Base-by-base conservation (phyloP, 768 basidiomycete genomes). In the Rubroboletus pulcherrimus region DNA sequence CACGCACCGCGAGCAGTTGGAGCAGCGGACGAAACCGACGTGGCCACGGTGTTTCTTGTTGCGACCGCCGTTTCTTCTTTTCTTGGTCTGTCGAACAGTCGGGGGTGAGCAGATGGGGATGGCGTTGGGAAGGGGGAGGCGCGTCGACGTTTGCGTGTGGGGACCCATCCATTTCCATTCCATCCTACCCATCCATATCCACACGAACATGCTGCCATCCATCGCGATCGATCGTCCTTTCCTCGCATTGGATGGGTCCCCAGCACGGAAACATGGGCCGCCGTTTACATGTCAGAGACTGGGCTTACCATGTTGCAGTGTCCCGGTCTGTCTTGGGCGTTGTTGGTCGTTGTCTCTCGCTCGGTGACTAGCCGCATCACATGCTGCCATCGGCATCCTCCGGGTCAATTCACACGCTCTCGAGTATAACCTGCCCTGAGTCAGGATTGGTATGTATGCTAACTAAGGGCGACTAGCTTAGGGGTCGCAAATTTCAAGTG, bases 21-120 rank as follows among this genome's bases (percentile, higher is more conserved):
- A 95, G 84, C 97, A 99, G 68, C 97, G 90, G 72, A 99, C 84
- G 74, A 91, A 92, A 61, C 75, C 82, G 74, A 93, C 91, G 77
- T 97, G 94, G 74, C 96, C 97, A 71, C 97, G 93, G 69, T 95
- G 93, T 74, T 95, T 92, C 84, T 98, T 97, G 93, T 97, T 98
- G 69, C 97, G 93, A 65, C 96, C 97, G 73, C 88, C 88, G 83
- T 91, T 93, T 91, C 95, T 89, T 92, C 95, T 88, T 82, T 98
- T 97, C 83, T 95, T 96, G 66, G 94, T 98, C 95, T 96, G 72
- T 53, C 63, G 0, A 14, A 26, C 12, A 8, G 31, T 5, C 5
- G 7, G 3, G 7, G 3, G 43, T 44, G 49, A 63, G 61, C 49
- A 26, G 33, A 48, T 42, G 15, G 40, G 40, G 53, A 5, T 24